phyloP scores from a whole-genome alignment of 192 early-diverging fungal species.

The Rhizophagus sp. region DNA sequence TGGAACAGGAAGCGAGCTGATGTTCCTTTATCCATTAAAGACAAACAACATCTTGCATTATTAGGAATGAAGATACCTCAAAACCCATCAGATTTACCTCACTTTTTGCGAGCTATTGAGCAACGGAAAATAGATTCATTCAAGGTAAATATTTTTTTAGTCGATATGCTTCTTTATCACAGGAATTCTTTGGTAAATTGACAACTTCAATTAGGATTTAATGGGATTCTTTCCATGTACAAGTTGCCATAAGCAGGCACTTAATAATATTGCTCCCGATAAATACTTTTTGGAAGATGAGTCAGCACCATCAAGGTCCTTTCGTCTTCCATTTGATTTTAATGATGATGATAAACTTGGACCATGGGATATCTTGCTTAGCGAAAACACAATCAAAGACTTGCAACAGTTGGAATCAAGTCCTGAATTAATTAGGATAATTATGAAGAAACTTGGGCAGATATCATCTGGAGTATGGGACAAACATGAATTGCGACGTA shows the following conservation, averaged over 20 bases:
- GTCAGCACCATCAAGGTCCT: not conserved
- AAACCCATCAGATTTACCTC: not conserved
- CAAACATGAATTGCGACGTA: not conserved
- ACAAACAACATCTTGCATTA: not conserved
- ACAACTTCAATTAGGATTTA: constrained; percentile 1
- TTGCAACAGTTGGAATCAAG: constrained; percentile 7
- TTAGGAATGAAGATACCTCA: not conserved
- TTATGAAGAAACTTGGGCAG: constrained; percentile 15
- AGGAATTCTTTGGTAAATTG: not conserved
- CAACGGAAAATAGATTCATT: not conserved
- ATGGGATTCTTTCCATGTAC: constrained; percentile 7
- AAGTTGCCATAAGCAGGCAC: constrained; percentile 5
- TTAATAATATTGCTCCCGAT: not conserved
- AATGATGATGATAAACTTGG: constrained; percentile 19
- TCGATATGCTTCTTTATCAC: not conserved
- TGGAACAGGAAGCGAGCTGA: not conserved
- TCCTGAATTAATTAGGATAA: not conserved
- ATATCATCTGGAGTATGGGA: constrained; percentile 25
- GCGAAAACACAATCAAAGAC: constrained; percentile 12
- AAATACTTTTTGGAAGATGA: constrained; percentile 3
- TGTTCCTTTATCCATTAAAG: not conserved
- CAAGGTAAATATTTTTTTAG: not conserved
- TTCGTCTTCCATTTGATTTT: constrained; percentile 27
- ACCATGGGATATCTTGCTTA: constrained; percentile 20
- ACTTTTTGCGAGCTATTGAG: not conserved